These are phyloP conservation scores for Lasiosphaeriaceae sp. DNA, from an alignment of 495 filamentous ascomycete species.

Conservation along the genomic window DNA sequence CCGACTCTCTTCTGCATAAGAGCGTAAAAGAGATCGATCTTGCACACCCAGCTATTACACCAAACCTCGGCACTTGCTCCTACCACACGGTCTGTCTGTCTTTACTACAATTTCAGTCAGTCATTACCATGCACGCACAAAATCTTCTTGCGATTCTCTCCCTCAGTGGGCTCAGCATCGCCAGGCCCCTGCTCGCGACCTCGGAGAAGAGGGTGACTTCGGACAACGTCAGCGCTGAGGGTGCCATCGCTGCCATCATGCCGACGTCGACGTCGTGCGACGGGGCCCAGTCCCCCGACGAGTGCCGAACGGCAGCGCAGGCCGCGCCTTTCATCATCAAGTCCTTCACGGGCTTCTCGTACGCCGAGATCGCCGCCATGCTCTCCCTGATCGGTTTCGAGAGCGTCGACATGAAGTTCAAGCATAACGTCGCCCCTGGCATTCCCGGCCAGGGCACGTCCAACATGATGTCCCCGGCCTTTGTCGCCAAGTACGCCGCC, in stretches of 20 bases:
- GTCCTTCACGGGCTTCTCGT: constrained; percentile 26
- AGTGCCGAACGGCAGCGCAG: constrained; percentile 65
- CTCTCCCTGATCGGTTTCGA: constrained; percentile 66
- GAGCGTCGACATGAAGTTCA: constrained; percentile 62
- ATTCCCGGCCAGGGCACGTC: constrained; percentile 70
- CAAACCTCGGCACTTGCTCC: too few species aligned
- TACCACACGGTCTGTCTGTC: too few species aligned
- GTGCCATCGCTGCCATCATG: constrained; percentile 48
- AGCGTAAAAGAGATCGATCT: too few species aligned
- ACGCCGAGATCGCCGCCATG: constrained; percentile 59
- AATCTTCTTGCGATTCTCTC: constrained; percentile 11
- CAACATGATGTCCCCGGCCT: constrained; percentile 65
- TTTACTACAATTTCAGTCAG: too few species aligned
- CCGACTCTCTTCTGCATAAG: too few species aligned
- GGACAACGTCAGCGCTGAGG: constrained; percentile 23
- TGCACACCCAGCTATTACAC: too few species aligned
- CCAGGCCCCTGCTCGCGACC: not conserved
- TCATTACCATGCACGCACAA: constrained; percentile 4
- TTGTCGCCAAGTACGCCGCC: constrained; percentile 50
- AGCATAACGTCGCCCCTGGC: constrained; percentile 57
- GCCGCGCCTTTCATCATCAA: constrained; percentile 50
- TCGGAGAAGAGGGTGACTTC: not conserved
- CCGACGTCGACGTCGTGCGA: constrained; percentile 46
- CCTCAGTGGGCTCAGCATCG: not conserved
- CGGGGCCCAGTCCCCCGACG: constrained; percentile 38